phyloP scores from a whole-genome alignment of 2,329 filamentous ascomycete species.

The Colletotrichum musae region DNA sequence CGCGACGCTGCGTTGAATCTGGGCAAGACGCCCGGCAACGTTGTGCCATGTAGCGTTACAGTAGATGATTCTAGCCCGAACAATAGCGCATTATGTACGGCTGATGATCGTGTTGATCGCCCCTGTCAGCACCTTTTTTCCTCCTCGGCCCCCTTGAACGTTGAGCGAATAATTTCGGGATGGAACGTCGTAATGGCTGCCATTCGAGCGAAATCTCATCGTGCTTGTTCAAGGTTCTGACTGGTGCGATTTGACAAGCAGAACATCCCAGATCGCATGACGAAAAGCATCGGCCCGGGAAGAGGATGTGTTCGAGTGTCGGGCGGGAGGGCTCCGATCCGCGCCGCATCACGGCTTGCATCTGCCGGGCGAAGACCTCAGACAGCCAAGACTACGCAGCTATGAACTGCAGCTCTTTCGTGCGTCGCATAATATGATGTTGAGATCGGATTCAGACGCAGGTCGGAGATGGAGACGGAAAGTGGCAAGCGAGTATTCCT shows the following conservation, averaged over 20 bases:
- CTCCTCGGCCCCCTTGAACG: not conserved
- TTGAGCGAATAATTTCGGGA: not conserved
- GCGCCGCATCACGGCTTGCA: too few relatives aligned
- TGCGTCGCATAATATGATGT: too few relatives aligned
- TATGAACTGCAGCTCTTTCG: too few relatives aligned
- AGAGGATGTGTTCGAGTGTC: too few relatives aligned
- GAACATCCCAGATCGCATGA: conserved; percentile 8
- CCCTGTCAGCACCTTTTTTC: not conserved
- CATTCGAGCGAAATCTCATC: not conserved
- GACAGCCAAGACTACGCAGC: too few relatives aligned
- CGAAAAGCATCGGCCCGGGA: too few relatives aligned
- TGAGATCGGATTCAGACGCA: too few relatives aligned
- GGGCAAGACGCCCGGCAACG: conserved; percentile 1
- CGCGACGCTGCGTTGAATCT: not conserved
- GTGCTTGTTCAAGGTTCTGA: conserved; percentile 13
- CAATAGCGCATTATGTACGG: not conserved
- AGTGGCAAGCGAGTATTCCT: too few relatives aligned
- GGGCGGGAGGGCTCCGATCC: too few relatives aligned
- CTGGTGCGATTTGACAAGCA: conserved; percentile 11
- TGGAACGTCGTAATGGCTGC: conserved; percentile 8
- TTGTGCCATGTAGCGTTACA: conserved; percentile 3
- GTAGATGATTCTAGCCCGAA: not conserved
- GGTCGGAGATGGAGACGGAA: too few relatives aligned
- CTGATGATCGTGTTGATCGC: not conserved
- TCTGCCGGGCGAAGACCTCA: too few relatives aligned